Conservation (phyloP, 192 early-diverging fungal genomes). For the Hyaloraphidium curvatum region DNA sequence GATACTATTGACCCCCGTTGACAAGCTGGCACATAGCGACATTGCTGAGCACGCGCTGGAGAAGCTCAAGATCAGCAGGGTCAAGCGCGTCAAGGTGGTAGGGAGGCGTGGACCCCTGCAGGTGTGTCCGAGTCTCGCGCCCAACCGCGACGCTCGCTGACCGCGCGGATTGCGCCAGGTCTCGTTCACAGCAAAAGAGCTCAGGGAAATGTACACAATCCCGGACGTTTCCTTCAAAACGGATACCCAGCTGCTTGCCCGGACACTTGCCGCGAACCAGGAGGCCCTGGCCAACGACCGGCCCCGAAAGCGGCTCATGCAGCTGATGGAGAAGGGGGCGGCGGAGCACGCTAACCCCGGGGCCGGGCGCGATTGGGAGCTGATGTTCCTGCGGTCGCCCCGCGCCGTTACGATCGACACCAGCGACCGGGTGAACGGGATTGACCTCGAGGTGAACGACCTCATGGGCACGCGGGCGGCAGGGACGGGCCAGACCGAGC, state of each 20-base stretch:
- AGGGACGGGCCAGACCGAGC: conserved; percentile 35
- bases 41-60: conserved; percentile 56
- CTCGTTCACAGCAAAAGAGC: conserved; percentile 86
- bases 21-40: conserved; percentile 64
- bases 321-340: conserved; percentile 32
- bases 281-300: conserved; percentile 24
- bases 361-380: neutral
- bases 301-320: conserved; percentile 67
- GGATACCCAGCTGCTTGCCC: conserved; percentile 34
- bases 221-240: conserved; percentile 37
- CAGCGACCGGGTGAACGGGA: neutral
- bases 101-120: conserved; percentile 85
- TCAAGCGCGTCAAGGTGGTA: conserved; percentile 70
- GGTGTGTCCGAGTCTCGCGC: conserved; percentile 20
- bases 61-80: conserved; percentile 34
- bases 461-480: too few relatives aligned
- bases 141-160: neutral
- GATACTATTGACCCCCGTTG: conserved; percentile 51
- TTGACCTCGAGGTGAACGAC: conserved; percentile 46
- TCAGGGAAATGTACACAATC: conserved; percentile 76
- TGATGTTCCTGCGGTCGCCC: neutral
- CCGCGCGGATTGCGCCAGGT: conserved; percentile 29
- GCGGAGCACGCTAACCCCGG: conserved; percentile 18
- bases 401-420: neutral
- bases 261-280: conserved; percentile 24